phyloP scores from a whole-genome alignment of 2,329 filamentous ascomycete species.

The Aspergillaceae sp. region DNA sequence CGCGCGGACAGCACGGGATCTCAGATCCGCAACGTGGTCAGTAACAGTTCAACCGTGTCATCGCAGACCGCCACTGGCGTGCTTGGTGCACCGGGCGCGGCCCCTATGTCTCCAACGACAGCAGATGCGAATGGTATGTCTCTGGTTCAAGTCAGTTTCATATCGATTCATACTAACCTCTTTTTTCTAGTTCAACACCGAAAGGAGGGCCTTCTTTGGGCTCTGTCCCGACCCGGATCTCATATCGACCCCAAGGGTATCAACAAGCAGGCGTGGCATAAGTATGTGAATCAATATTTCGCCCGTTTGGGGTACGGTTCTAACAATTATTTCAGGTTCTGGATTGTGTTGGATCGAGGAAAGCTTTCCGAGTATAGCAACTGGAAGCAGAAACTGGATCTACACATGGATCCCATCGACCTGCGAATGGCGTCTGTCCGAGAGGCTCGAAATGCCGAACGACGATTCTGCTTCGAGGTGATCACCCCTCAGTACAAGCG shows the following conservation, averaged over 20 bases:
- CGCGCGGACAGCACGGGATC: conserved; percentile 67
- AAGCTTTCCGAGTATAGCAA: conserved; percentile 98
- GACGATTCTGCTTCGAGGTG: conserved; percentile 95
- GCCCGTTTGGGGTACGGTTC: neutral
- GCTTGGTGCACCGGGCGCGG: conserved; percentile 16
- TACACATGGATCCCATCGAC: conserved; percentile 98
- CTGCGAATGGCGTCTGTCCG: conserved; percentile 92
- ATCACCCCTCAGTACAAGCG: conserved; percentile 94
- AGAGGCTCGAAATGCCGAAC: conserved; percentile 87
- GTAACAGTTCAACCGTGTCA: conserved; percentile 38
- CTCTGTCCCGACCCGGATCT: conserved; percentile 80
- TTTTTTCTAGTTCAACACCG: conserved; percentile 51
- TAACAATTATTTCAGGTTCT: conserved; percentile 56
- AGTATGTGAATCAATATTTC: conserved; percentile 51
- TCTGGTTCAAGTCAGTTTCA: neutral
- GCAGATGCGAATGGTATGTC: conserved; percentile 21
- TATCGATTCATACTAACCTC: neutral
- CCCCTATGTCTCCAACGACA: conserved; percentile 13
- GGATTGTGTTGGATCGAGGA: conserved; percentile 95
- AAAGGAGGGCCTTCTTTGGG: conserved; percentile 93
- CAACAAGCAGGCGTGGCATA: conserved; percentile 98
- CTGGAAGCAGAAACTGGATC: conserved; percentile 93
- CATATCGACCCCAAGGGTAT: conserved; percentile 92
- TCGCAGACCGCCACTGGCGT: conserved; percentile 31
- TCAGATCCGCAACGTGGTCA: conserved; percentile 49